Base-by-base conservation (phyloP, 177 flowering plant species). In the Telopea speciosissima region DNA sequence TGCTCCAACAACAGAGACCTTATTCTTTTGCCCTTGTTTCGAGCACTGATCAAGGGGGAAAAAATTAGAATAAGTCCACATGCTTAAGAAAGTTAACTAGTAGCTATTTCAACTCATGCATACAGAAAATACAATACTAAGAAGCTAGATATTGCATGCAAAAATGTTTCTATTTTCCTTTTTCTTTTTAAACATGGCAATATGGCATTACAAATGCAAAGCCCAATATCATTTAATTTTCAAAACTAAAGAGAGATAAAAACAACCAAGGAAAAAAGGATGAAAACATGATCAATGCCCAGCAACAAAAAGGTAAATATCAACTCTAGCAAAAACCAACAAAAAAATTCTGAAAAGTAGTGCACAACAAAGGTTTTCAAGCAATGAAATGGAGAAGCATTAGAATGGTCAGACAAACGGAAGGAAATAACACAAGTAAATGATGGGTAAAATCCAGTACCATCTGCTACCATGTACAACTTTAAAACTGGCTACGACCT, bases 21-120 rank as follows among this genome's bases (percentile, higher is more conserved):
- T 96, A 81, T 74, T 83, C 79, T 89, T 90, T 11, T 78, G 65
- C 63, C 89, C 88, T 79, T 78, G 87, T 58, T 85, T 87, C 67
- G 75, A 65, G 1, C 81, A 93, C 99, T 95, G 80, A 65, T 67
- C 28, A 70, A 5, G 33, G 33, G 40, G 40, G 42, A 63, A 13
- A 72, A 74, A 61, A 67, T 62, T 21, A 40, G 68, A 63, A 22
- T 68, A 60, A 56, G 44, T 24, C 54, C 14, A 24, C 24, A 42
- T 6, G 40, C 24, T 36, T 36, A 52, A 59, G 59, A 68, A 40
- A 66, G 62, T 11, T 45, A 31, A 54, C 40, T 19, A 5, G 11
- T 28, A 14, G 42, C 6, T 25, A 72, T 23, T 4, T 54, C 36
- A 24, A 67, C 13, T 33, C 74, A 28, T 7, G 4, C 28, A 49